Conservation (phyloP, 2,329 filamentous ascomycete species). For the Fusarium succisae region DNA sequence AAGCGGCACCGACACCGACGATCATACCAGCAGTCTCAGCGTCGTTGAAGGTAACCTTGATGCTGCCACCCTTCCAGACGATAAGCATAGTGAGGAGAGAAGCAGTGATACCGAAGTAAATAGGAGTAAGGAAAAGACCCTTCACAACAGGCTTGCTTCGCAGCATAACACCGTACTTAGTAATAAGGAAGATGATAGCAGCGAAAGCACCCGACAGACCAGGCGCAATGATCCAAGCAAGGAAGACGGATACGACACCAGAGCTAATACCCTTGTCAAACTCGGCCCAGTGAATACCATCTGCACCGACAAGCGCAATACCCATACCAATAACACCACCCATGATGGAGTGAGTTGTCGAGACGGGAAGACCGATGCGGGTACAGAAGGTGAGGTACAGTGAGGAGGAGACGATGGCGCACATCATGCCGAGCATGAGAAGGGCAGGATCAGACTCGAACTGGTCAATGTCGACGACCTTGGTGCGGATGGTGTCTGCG, state of each 20-base stretch:
- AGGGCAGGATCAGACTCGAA: slow-evolving; percentile 61
- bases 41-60: slow-evolving; percentile 50
- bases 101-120: slow-evolving; percentile 67
- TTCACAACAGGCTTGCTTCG: slow-evolving; percentile 62
- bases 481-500: slow-evolving; percentile 70
- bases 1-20: slow-evolving; percentile 61
- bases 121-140: slow-evolving; percentile 61
- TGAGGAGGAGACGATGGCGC: slow-evolving; percentile 63
- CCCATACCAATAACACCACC: slow-evolving; percentile 69
- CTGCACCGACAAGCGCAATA: slow-evolving; percentile 61
- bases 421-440: slow-evolving; percentile 69
- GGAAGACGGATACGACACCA: slow-evolving; percentile 64
- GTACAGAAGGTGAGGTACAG: slow-evolving; percentile 67
- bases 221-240: slow-evolving; percentile 70
- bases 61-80: slow-evolving; percentile 62
- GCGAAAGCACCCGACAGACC: slow-evolving; percentile 64
- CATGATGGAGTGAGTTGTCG: slow-evolving; percentile 70
- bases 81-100: slow-evolving; percentile 69
- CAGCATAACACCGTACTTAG: slow-evolving; percentile 67
- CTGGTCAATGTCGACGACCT: slow-evolving; percentile 61
- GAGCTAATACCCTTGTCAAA: slow-evolving; percentile 50
- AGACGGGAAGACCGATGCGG: slow-evolving; percentile 64
- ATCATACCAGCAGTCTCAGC: slow-evolving; percentile 62
- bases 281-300: slow-evolving; percentile 65
- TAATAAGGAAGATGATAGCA: slow-evolving; percentile 64